These are phyloP conservation scores for Asterionellopsis glacialis DNA, from an alignment of 108 stramenopile genomes.

Conservation along the genomic window DNA sequence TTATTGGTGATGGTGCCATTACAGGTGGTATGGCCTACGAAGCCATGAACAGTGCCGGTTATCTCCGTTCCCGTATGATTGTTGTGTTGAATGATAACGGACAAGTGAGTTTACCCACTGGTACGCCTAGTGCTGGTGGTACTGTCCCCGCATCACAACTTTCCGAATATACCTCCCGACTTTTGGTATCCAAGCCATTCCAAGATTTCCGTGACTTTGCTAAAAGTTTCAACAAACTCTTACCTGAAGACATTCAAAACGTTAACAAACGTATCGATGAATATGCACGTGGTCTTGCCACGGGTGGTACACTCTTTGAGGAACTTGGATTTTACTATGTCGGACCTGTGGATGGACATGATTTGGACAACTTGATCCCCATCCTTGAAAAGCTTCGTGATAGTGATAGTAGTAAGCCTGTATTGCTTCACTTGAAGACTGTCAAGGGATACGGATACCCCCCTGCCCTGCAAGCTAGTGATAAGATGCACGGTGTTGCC, in stretches of 20 bases:
- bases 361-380: slow-evolving; percentile 94
- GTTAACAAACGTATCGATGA: slow-evolving; percentile 97
- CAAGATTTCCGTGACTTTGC: slow-evolving; percentile 94
- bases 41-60: slow-evolving; percentile 97
- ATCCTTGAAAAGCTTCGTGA: slow-evolving; percentile 93
- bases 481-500: slow-evolving; percentile 96
- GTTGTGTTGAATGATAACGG: slow-evolving; percentile 98
- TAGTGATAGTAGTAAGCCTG: slow-evolving; percentile 78
- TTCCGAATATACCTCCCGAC: slow-evolving; percentile 88
- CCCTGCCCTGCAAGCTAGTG: slow-evolving; percentile 88
- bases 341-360: slow-evolving; percentile 97
- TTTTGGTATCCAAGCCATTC: slow-evolving; percentile 92
- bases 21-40: slow-evolving; percentile 99
- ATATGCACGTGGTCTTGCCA: slow-evolving; percentile 94
- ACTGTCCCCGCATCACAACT: slow-evolving; percentile 86
- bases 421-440: slow-evolving; percentile 93
- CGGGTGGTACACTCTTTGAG: slow-evolving; percentile 95
- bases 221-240: slow-evolving; percentile 87
- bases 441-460: slow-evolving; percentile 95
- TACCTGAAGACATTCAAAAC: slow-evolving; percentile 91
- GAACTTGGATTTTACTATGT: slow-evolving; percentile 98
- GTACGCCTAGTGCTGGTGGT: slow-evolving; percentile 94
- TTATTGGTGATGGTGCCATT: slow-evolving; percentile 98
- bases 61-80: slow-evolving; percentile 90
- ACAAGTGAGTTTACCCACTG: slow-evolving; percentile 96